Evolutionary conservation across 345 rosid species (phyloP).

Genomic region (Lepidium aucheri): DNA sequence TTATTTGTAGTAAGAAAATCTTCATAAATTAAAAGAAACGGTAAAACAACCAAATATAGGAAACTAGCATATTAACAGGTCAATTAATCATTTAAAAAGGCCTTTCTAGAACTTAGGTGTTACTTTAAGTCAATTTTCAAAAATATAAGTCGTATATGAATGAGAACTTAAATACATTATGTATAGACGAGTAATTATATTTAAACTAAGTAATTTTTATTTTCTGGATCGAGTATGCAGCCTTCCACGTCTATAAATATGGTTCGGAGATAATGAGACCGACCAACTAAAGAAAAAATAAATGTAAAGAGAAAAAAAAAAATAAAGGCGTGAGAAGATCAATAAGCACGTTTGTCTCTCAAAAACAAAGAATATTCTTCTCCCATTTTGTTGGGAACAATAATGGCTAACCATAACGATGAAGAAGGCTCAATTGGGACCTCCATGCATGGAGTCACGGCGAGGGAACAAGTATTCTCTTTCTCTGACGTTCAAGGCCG

Average conservation of each 20-base stretch:
- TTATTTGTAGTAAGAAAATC: no score
- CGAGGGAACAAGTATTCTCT: slow-evolving; percentile 51
- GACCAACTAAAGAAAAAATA: not conserved
- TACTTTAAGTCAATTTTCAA: not conserved
- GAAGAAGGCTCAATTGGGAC: slow-evolving; percentile 37
- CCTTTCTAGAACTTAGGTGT: not conserved
- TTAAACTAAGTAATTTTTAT: not conserved
- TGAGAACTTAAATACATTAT: not conserved
- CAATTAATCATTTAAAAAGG: not conserved
- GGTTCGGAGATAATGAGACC: not conserved
- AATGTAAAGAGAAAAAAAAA: not conserved
- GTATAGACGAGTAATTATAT: not conserved
- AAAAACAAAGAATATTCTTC: slow-evolving; percentile 2
- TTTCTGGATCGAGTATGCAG: not conserved
- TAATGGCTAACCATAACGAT: slow-evolving; percentile 27
- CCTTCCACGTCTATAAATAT: slow-evolving; percentile 2
- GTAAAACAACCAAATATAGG: not conserved
- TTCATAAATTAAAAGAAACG: no score
- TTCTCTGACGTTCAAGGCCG: slow-evolving; percentile 29
- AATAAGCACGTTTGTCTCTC: slow-evolving; percentile 4
- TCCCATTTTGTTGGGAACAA: slow-evolving; percentile 7
- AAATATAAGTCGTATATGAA: not conserved
- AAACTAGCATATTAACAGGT: not conserved
- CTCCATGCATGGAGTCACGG: slow-evolving; percentile 64
- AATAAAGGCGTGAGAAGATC: not conserved